A percentile compares a stretch with the other conserved stretches of the same genome.
phyloP scores from a whole-genome alignment of 2,329 filamentous ascomycete species.

The Pochonia chlamydosporia region DNA sequence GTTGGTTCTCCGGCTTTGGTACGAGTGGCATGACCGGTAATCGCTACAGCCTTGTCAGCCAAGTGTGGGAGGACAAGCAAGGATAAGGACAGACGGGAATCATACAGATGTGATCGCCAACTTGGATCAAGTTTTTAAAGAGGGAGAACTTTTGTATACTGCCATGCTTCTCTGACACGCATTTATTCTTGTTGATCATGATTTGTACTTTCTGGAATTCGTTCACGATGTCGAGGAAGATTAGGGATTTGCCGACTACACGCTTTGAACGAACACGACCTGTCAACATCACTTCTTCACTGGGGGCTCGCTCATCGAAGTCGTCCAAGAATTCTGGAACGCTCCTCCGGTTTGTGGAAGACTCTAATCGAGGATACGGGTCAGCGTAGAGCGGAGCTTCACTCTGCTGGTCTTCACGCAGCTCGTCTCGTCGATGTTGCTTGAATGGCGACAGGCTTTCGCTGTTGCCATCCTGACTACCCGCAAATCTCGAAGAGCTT shows the following conservation, averaged over 20 bases:
- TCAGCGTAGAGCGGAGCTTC: slow-evolving; percentile 29
- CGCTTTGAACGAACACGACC: slow-evolving; percentile 73
- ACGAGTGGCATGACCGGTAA: slow-evolving; percentile 63
- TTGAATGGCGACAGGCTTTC: slow-evolving; percentile 29
- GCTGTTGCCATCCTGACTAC: slow-evolving; percentile 13
- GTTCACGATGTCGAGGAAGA: slow-evolving; percentile 77
- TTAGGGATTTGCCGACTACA: slow-evolving; percentile 66
- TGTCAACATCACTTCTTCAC: slow-evolving; percentile 24
- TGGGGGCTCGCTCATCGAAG: slow-evolving; percentile 18
- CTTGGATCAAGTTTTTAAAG: slow-evolving; percentile 61
- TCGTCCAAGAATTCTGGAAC: slow-evolving; percentile 29
- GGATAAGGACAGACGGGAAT: slow-evolving; percentile 20
- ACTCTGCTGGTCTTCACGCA: slow-evolving; percentile 25
- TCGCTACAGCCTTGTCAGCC: slow-evolving; percentile 40
- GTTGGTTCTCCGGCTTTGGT: slow-evolving; percentile 73
- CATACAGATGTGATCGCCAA: slow-evolving; percentile 82
- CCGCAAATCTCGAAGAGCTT: slow-evolving; percentile 10
- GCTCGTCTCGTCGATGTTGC: slow-evolving; percentile 26
- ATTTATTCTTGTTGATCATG: slow-evolving; percentile 62
- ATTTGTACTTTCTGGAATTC: slow-evolving; percentile 69
- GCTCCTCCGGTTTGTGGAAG: slow-evolving; percentile 20
- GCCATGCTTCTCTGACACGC: slow-evolving; percentile 25
- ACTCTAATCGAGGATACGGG: slow-evolving; percentile 28
- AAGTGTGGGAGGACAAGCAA: slow-evolving; percentile 16
- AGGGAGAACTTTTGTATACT: slow-evolving; percentile 45